Conservation (phyloP, 192 early-diverging fungal species). For the Paraglomus brasilianum region DNA sequence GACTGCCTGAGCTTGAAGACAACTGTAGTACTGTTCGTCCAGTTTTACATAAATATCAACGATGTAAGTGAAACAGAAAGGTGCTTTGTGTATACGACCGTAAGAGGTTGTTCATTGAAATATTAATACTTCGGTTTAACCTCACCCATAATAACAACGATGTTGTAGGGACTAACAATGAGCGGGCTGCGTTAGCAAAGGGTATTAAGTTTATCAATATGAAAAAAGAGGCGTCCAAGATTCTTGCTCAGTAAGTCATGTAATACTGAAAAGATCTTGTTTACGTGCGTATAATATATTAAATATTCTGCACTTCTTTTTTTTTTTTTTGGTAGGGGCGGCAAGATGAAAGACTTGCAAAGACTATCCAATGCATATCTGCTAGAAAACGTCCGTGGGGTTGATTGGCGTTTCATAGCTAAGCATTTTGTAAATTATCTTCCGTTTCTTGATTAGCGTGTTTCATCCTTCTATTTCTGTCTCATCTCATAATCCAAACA, state of each 20-base stretch:
- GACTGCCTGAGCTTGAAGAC: slow-evolving; percentile 34
- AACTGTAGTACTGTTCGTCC: slow-evolving; percentile 5
- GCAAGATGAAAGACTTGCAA: slow-evolving; percentile 7
- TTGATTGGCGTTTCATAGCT: slow-evolving; percentile 36
- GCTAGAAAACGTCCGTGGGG: slow-evolving; percentile 34
- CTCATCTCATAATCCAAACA: background rate
- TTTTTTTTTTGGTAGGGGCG: slow-evolving; percentile 3
- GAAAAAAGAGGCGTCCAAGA: background rate
- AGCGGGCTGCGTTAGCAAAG: background rate
- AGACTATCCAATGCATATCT: slow-evolving; percentile 29
- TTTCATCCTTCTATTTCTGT: background rate
- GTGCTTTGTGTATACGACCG: slow-evolving; percentile 12
- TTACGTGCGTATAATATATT: background rate
- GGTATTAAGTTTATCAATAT: slow-evolving; percentile 14
- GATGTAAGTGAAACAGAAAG: slow-evolving; percentile 26
- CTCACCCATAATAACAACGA: background rate
- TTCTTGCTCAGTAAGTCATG: slow-evolving; percentile 1
- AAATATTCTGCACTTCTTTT: background rate
- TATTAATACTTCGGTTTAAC: slow-evolving; percentile 28
- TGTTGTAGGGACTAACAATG: background rate
- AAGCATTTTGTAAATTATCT: slow-evolving; percentile 33
- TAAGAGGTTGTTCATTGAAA: slow-evolving; percentile 29
- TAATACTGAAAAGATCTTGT: background rate
- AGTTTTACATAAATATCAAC: background rate
- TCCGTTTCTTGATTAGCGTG: background rate